Evolutionary conservation across 2,329 filamentous ascomycete genomes (phyloP), one percentile per base, ranked within the genome.

Genomic region (Penicillium sp.): DNA sequence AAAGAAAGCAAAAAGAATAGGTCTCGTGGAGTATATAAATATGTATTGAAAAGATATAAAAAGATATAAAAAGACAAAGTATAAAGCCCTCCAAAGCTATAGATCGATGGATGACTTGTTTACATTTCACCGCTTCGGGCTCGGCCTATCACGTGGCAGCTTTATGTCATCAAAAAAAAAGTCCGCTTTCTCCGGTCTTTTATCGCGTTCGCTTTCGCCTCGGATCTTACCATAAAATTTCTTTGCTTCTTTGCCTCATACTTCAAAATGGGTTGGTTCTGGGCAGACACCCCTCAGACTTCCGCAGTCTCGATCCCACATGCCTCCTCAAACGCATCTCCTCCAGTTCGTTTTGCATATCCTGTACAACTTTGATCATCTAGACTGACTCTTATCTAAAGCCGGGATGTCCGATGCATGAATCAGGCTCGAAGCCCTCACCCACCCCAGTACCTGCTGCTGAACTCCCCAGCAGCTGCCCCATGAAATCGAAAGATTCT

Each of bases 371-470:
- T 27, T 48, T 25, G 43, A 57, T 54, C n/a, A 39, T 49, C 7
- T 35, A 56, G 15, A 63, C 66, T 69, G 62, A 67, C 59, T 49
- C 17, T 59, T 55, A 42, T 63, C 63, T 70, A 61, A 67, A 89
- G 86, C 84, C 86, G 68, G 80, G 79, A 78, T 90, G 88, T 70
- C 88, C 88, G 17, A 89, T 90, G 86, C 86, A 89, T 73, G 81
- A 83, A 61, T 75, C 77, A 17, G 68, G 74, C 49, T 60, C 73
- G 45, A 58, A 73, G 35, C 61, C 64, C 61, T 66, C 60, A 65
- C 55, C 72, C 53, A 61, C 66, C n/a, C 63, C 68, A 51, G 57
- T 73, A 19, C 51, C 21, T 57, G 66, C 74, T 23, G 63, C 75
- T 15, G 64, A 69, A 25, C 36, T 61, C n/a, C 65, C 73, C 35